A percentile compares a stretch with the other conserved stretches of the same genome.
Conservation (phyloP, 2,329 filamentous ascomycete genomes). For the Sarocladiaceae sp. region DNA sequence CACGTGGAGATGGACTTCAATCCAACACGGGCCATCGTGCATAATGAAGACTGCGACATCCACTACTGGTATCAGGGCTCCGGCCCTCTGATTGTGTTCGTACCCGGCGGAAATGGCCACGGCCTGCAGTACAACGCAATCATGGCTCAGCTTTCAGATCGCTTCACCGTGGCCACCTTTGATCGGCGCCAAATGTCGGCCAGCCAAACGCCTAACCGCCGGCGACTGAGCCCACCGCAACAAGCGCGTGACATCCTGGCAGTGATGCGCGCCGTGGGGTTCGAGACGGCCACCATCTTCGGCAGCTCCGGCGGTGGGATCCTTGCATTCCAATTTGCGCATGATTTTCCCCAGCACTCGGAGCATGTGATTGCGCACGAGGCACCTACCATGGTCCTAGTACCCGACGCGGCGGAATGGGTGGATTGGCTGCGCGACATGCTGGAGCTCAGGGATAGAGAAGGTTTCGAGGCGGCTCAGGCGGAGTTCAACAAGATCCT, state of each 20-base stretch:
- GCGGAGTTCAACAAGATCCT: slow-evolving; percentile 17
- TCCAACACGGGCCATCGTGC: slow-evolving; percentile 17
- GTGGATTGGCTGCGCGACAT: slow-evolving; percentile 19
- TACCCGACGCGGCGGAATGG: slow-evolving; percentile 20
- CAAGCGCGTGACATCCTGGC: slow-evolving; percentile 26
- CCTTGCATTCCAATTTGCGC: slow-evolving; percentile 25
- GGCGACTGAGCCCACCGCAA: slow-evolving; percentile 21
- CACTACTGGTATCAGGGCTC: slow-evolving; percentile 27
- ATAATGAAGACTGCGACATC: slow-evolving; percentile 25
- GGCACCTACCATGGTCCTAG: slow-evolving; percentile 19
- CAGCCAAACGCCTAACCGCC: slow-evolving; percentile 20
- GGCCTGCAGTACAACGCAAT: slow-evolving; percentile 25
- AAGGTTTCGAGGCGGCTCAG: slow-evolving; percentile 17
- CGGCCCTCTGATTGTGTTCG: slow-evolving; percentile 25
- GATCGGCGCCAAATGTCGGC: slow-evolving; percentile 29
- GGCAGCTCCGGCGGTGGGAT: slow-evolving; percentile 26
- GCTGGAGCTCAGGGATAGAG: slow-evolving; percentile 17
- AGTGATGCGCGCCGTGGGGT: slow-evolving; percentile 23
- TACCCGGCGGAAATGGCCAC: slow-evolving; percentile 29
- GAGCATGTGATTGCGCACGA: slow-evolving; percentile 27
- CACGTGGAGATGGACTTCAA: slow-evolving; percentile 15
- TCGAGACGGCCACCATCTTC: slow-evolving; percentile 22
- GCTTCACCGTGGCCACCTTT: slow-evolving; percentile 26
- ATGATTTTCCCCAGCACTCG: slow-evolving; percentile 23
- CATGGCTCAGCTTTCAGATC: slow-evolving; percentile 20